Conservation (phyloP, 2,329 filamentous ascomycete species). For the Claviceps spartinae region DNA sequence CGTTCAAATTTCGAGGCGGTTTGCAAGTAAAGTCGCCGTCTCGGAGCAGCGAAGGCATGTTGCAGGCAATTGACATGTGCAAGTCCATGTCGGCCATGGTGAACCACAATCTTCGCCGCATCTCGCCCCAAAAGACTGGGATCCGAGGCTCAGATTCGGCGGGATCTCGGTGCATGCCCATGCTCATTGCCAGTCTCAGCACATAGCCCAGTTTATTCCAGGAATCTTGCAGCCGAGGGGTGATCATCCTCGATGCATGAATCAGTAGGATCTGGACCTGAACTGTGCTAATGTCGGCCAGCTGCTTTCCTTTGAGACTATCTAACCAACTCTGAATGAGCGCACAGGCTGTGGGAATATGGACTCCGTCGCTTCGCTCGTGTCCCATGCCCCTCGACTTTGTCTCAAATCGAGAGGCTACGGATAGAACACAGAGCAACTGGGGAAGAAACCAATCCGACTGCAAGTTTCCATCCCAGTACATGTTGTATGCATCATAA, state of each 20-base stretch:
- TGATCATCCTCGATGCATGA: constrained; percentile 39
- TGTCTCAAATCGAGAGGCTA: constrained; percentile 39
- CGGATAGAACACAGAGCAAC: constrained; percentile 37
- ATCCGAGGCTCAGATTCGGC: constrained; percentile 37
- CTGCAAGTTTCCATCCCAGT: constrained; percentile 35
- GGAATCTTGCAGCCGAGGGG: constrained; percentile 33
- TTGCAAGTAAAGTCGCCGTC: constrained; percentile 40
- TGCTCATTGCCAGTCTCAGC: constrained; percentile 44
- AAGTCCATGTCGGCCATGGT: constrained; percentile 44
- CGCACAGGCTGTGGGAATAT: constrained; percentile 42
- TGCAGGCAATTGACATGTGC: constrained; percentile 38
- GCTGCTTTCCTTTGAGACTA: constrained; percentile 35
- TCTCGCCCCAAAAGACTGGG: constrained; percentile 37
- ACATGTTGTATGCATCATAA: constrained; percentile 34
- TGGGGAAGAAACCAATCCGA: constrained; percentile 40
- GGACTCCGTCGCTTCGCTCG: constrained; percentile 39
- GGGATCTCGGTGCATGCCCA: constrained; percentile 44
- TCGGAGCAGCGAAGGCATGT: constrained; percentile 36
- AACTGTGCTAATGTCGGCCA: constrained; percentile 38
- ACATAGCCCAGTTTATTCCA: constrained; percentile 43
- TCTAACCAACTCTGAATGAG: constrained; percentile 42
- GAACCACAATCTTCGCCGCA: constrained; percentile 41
- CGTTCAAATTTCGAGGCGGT: constrained; percentile 40
- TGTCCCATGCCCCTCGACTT: constrained; percentile 35
- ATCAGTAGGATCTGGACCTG: constrained; percentile 40